Base-by-base conservation (phyloP, 192 early-diverging fungal species). In the Rhizophagus sp. region DNA sequence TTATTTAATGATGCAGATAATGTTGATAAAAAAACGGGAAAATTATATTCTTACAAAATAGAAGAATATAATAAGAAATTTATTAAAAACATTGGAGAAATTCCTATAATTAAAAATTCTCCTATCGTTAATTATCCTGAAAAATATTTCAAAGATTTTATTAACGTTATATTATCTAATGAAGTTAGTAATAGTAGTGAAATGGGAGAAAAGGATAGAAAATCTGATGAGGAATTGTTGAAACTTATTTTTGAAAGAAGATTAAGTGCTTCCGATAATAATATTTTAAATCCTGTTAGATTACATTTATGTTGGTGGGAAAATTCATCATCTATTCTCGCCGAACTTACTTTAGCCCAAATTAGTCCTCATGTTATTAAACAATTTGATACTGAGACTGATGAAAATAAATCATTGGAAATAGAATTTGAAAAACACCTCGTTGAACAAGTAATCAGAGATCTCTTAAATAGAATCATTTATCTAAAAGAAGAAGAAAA, bases 241-340 rank as follows among this genome's bases (percentile, higher is more conserved):
- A 78, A 81, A n/a, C 30, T 63, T 11, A 39, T 81, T 27, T 67
- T 81, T 66, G 13, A 49, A 9, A 34, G 75, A 6, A 81, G 52
- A 12, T 24, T 81, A 7, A 63, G n/a, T 47, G 0, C 44, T 47
- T 41, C 5, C 6, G 39, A 8, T 41, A 49, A 78, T 6, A 41
- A 65, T 24, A 27, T 81, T 9, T 67, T 57, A 11, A 76, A 81
- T 57, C 80, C 80, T 13, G 34, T 81, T 8, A 19, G 19, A n/a
- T 57, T 78, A 25, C 80, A 81, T 34, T 47, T 36, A 33, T 65
- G 6, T 52, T 81, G 80, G 80, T 81, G 80, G 80, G 76, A 39
- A 33, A 15, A 81, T 34, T 34, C 36, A 36, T 33, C 24, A 19
- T 50, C 66, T 36, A 57, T 77, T 36, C 19, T 81, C 8, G n/a